Evolutionary conservation across 257 asterid genomes (phyloP).

Genomic region (Hygrophila difformis): DNA sequence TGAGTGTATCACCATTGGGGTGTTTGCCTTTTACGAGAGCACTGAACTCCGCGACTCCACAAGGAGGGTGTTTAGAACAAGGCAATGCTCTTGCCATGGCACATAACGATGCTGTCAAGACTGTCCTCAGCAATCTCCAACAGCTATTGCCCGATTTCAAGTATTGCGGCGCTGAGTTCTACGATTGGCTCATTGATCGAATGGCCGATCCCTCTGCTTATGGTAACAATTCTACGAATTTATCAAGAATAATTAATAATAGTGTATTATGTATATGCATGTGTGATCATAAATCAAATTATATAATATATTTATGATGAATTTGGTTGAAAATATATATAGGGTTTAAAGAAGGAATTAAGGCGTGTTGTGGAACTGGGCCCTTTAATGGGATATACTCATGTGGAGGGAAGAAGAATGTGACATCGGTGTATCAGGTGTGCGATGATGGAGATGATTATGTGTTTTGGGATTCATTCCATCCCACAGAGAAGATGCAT

Average conservation of each 20-base stretch:
- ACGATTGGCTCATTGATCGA: constrained; percentile 35
- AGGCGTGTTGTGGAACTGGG: constrained; percentile 53
- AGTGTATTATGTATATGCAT: too few species aligned
- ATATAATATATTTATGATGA: too few species aligned
- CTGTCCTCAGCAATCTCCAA: constrained; percentile 25
- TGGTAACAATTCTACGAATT: constrained; percentile 51
- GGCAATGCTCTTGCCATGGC: constrained; percentile 52
- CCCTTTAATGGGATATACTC: constrained; percentile 33
- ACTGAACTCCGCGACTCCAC: constrained; percentile 20
- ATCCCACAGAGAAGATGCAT: too few species aligned
- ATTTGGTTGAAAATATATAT: too few species aligned
- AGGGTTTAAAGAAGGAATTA: constrained; percentile 45
- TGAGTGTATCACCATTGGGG: constrained; percentile 39
- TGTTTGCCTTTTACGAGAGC: constrained; percentile 51
- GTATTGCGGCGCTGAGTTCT: constrained; percentile 41
- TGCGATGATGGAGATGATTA: constrained; percentile 34
- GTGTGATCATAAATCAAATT: neutral
- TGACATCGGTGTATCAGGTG: constrained; percentile 21
- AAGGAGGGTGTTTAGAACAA: constrained; percentile 41
- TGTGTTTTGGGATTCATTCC: too few species aligned
- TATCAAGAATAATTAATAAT: too few species aligned
- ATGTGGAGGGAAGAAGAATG: constrained; percentile 45
- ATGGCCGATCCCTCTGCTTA: constrained; percentile 31
- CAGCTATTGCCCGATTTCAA: constrained; percentile 31
- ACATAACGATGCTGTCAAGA: constrained; percentile 34